A percentile compares a stretch with the other conserved stretches of the same genome.
Evolutionary conservation across 305 asterid genomes (phyloP).

Genomic region (Petunia hybrid): DNA sequence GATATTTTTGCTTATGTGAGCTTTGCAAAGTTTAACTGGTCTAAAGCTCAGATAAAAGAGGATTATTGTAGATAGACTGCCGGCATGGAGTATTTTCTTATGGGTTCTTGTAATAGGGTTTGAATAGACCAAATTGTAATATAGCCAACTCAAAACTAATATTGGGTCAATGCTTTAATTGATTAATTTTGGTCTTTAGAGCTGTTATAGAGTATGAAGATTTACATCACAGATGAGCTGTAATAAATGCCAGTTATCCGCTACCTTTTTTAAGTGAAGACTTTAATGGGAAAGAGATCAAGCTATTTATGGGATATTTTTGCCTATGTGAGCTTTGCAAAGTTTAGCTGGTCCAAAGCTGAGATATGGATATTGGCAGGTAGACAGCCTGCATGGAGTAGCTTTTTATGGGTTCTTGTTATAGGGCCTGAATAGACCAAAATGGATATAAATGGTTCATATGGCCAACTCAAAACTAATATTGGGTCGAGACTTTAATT

Average conservation of each 20-base stretch:
- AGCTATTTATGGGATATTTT: not conserved
- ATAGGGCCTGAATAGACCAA: not conserved
- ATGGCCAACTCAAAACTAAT: not conserved
- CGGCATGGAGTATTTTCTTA: not conserved
- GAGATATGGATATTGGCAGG: too few relatives aligned
- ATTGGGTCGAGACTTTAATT: not conserved
- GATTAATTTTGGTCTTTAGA: not conserved
- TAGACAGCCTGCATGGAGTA: not conserved
- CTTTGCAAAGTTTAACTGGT: constrained; percentile 15
- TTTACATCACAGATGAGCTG: not conserved
- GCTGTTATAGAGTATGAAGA: constrained; percentile 20
- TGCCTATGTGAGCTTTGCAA: too few relatives aligned
- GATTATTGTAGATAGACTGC: not conserved
- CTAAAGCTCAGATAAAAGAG: not conserved
- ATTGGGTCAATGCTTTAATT: not conserved
- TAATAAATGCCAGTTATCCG: not conserved
- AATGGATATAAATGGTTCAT: not conserved
- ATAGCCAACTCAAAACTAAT: not conserved
- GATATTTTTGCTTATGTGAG: not conserved
- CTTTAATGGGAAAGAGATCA: not conserved
- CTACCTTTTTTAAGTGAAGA: constrained; percentile 7
- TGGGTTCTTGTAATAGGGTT: not conserved
- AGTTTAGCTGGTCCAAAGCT: too few relatives aligned
- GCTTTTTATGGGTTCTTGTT: not conserved
- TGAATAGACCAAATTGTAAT: not conserved